phyloP scores from a whole-genome alignment of 495 filamentous ascomycete species.

The Penicillium dipodomyicola region DNA sequence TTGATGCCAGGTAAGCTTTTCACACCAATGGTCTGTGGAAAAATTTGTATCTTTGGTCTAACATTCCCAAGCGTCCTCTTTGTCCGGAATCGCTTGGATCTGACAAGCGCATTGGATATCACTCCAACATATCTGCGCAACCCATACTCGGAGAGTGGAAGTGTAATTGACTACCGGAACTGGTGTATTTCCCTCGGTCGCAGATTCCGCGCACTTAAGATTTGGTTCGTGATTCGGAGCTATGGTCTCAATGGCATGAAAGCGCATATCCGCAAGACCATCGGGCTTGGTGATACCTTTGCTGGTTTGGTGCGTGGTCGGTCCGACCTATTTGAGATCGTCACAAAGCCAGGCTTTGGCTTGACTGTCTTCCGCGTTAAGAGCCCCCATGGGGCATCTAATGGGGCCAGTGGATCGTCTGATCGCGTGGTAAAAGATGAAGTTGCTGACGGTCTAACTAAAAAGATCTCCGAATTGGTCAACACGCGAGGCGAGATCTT shows the following conservation, averaged over 20 bases:
- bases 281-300: conserved; percentile 70
- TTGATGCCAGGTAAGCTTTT: conserved; percentile 66
- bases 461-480: conserved; percentile 72
- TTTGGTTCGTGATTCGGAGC: conserved; percentile 92
- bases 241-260: conserved; percentile 82
- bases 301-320: conserved; percentile 55
- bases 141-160: conserved; percentile 70
- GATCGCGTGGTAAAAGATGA: conserved; percentile 41
- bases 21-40: neutral
- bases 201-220: conserved; percentile 88
- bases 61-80: conserved; percentile 60
- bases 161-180: conserved; percentile 95
- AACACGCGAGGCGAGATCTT: conserved; percentile 78
- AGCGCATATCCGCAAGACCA: conserved; percentile 63
- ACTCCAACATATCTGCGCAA: conserved; percentile 83
- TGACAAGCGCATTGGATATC: conserved; percentile 77
- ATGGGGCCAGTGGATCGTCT: conserved; percentile 20
- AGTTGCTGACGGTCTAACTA: conserved; percentile 65
- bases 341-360: conserved; percentile 73
- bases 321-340: conserved; percentile 72
- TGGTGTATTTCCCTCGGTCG: conserved; percentile 97
- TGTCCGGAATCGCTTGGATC: conserved; percentile 68
- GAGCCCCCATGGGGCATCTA: conserved; percentile 22
- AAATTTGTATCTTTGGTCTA: neutral
- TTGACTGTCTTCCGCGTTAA: conserved; percentile 71